Conservation (phyloP, 164 flowering plant species). For the Liquidambar formosana region DNA sequence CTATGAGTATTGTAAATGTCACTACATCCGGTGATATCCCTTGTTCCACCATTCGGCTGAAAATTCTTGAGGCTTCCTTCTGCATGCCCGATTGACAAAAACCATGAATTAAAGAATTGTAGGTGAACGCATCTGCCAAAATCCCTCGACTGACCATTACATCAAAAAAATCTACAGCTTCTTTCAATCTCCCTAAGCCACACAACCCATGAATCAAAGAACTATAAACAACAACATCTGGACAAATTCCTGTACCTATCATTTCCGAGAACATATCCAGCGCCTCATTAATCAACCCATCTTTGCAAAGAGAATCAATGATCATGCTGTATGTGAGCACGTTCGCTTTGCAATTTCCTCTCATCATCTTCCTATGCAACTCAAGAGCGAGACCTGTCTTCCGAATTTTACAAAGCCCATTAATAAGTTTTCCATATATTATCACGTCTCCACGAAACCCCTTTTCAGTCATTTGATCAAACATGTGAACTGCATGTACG, state of each 20-base stretch:
- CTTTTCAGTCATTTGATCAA: conserved; percentile 5
- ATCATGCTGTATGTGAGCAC: conserved; percentile 1
- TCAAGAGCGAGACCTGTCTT: conserved; percentile 5
- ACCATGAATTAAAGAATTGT: conserved; percentile 2
- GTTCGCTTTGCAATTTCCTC: conserved; percentile 1
- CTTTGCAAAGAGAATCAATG: conserved; percentile 16
- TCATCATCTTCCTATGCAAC: conserved; percentile 16
- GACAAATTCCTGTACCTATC: conserved; percentile 3
- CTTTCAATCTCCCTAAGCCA: not conserved
- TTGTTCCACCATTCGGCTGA: not conserved
- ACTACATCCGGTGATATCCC: not conserved
- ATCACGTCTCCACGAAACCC: not conserved
- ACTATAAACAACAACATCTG: conserved; percentile 13
- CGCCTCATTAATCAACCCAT: conserved; percentile 6
- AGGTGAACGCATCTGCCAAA: not conserved
- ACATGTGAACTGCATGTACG: not conserved
- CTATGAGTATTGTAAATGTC: conserved; percentile 11
- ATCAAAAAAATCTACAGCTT: conserved; percentile 2
- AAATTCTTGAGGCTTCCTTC: not conserved
- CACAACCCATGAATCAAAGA: conserved; percentile 12
- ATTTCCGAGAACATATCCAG: conserved; percentile 10
- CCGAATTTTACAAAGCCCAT: conserved; percentile 4
- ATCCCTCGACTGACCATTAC: conserved; percentile 3
- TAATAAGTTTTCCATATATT: not conserved
- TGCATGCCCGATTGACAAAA: not conserved